phyloP scores from a whole-genome alignment of 306 rosid species.

The Dryas drummondii region DNA sequence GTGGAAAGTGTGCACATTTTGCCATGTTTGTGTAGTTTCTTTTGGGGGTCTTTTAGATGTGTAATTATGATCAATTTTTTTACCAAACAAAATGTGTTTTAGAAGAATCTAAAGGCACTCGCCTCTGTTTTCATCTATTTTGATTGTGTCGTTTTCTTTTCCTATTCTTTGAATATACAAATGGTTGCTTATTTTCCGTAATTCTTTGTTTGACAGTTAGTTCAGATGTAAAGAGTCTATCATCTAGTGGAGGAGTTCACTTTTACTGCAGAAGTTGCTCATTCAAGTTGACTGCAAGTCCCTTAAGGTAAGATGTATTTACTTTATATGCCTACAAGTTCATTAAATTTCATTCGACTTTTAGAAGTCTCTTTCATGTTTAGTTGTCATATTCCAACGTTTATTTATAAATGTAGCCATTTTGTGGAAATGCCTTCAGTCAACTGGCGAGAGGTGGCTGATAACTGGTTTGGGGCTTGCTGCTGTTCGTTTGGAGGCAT shows the following conservation, averaged over 20 bases:
- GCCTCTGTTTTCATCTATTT: background rate
- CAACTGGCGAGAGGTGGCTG: conserved; percentile 94
- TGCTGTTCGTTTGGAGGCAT: conserved; percentile 91
- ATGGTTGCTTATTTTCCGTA: background rate
- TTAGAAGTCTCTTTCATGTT: background rate
- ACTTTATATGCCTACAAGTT: background rate
- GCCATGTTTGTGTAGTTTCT: background rate
- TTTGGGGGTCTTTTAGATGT: background rate
- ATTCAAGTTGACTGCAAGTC: conserved; percentile 53
- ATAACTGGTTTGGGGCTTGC: conserved; percentile 91
- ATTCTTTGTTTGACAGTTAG: conserved; percentile 17
- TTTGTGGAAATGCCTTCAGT: conserved; percentile 94
- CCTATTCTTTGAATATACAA: background rate
- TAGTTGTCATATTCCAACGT: conserved; percentile 5
- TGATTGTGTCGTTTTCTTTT: background rate
- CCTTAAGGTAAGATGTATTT: conserved; percentile 50
- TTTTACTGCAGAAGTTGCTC: conserved; percentile 72
- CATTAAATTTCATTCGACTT: conserved; percentile 1
- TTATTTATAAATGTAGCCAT: conserved; percentile 41
- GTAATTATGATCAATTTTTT: no score
- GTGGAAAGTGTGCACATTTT: background rate
- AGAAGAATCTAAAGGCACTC: no score
- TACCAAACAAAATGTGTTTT: no score
- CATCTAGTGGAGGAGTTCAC: conserved; percentile 54
- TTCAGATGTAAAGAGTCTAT: conserved; percentile 53